Evolutionary conservation across 805 yeast genomes (phyloP).

Genomic region (Metschnikowia proteae): DNA sequence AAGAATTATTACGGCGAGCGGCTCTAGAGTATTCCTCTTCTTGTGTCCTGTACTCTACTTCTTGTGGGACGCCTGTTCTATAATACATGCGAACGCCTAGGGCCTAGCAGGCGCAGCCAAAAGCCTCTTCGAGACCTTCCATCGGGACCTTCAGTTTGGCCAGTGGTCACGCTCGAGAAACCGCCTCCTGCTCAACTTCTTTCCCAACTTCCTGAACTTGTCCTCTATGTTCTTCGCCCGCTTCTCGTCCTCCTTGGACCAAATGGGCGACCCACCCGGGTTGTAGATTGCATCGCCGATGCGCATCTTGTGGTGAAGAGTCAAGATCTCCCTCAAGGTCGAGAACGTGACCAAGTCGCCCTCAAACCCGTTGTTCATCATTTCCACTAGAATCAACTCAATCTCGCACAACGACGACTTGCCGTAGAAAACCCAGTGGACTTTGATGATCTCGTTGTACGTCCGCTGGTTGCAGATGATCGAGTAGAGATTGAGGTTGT

Average conservation of each 20-base stretch:
- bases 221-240: slow-evolving; percentile 25
- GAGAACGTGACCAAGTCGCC: slow-evolving; percentile 37
- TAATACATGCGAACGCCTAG: no score
- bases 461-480: slow-evolving; percentile 39
- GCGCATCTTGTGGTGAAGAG: slow-evolving; percentile 33
- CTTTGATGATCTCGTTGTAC: slow-evolving; percentile 36
- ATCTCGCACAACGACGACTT: slow-evolving; percentile 32
- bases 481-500: slow-evolving; percentile 31
- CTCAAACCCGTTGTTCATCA: slow-evolving; percentile 38
- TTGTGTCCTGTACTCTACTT: no score
- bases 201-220: slow-evolving; percentile 14
- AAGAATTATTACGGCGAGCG: no score
- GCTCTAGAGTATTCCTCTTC: no score
- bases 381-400: slow-evolving; percentile 34
- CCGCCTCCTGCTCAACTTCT: slow-evolving; percentile 4
- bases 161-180: neutral
- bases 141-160: no score
- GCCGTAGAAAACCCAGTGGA: slow-evolving; percentile 38
- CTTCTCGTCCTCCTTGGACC: slow-evolving; percentile 37
- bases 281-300: slow-evolving; percentile 26
- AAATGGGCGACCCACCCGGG: slow-evolving; percentile 27
- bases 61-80: no score
- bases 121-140: no score
- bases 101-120: no score
- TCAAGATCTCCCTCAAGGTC: slow-evolving; percentile 31